A percentile compares a stretch with the other conserved stretches of the same genome.
These are phyloP conservation scores for Rubia tinctorum DNA, from an alignment of 305 asterid species.

Conservation along the genomic window DNA sequence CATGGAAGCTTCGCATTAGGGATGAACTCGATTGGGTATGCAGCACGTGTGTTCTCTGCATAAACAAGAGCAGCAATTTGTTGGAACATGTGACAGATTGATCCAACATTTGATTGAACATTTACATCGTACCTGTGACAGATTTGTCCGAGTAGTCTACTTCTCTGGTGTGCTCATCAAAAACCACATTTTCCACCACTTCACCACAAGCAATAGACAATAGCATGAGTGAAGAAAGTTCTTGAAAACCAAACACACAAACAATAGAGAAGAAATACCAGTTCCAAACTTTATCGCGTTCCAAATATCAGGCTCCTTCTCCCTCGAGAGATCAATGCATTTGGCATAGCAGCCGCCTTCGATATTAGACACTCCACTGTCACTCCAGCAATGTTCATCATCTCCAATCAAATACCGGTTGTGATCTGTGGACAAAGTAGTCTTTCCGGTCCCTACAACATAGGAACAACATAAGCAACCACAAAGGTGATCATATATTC, in stretches of 20 bases:
- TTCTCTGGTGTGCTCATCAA: constrained; percentile 85
- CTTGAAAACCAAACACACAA: neutral
- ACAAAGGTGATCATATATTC: neutral
- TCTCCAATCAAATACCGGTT: constrained; percentile 89
- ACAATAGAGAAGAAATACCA: constrained; percentile 48
- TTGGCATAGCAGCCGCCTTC: constrained; percentile 99
- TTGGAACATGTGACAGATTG: neutral
- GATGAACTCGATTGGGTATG: constrained; percentile 93
- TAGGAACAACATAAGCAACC: neutral
- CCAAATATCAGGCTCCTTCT: constrained; percentile 98
- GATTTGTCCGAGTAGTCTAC: constrained; percentile 89
- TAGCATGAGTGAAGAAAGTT: neutral
- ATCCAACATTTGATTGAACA: neutral
- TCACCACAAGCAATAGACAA: constrained; percentile 1
- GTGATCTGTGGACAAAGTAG: constrained; percentile 85
- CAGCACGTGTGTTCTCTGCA: constrained; percentile 93
- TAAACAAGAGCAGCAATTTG: neutral
- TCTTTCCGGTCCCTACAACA: constrained; percentile 83
- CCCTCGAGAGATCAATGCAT: constrained; percentile 79
- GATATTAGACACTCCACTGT: constrained; percentile 82
- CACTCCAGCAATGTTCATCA: constrained; percentile 98
- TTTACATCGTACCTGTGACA: constrained; percentile 57
- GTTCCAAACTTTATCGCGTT: constrained; percentile 93
- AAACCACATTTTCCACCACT: constrained; percentile 89
- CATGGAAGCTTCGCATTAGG: constrained; percentile 96